Evolutionary conservation across 441 rosid species (phyloP), one percentile per base, ranked within the genome.

Genomic region (Adansonia gregorii): DNA sequence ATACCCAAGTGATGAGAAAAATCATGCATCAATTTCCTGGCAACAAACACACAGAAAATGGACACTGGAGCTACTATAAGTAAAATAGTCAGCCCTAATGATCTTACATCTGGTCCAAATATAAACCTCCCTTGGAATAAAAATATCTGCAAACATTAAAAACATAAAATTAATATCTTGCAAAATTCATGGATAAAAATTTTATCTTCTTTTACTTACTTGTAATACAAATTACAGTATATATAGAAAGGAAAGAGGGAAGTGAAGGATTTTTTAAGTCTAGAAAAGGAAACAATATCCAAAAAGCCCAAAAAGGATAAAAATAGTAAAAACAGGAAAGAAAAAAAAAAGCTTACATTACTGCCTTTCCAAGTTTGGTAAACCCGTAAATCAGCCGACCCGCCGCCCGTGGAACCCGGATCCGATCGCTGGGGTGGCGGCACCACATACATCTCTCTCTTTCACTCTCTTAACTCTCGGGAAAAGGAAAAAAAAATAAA

Each of bases 21-120:
- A 6, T 35, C 41, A 35, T 35, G 6, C 41, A 35, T 35, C 41
- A 35, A 35, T 35, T 35, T 35, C 41, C 41, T 35, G 41, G 41
- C 41, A 35, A 35, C 41, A 35, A 35, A 35, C 41, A 35, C 41
- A 35, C 41, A 35, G 41, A 35, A 35, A 35, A 35, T 71, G 11
- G 89, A 78, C 11, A 89, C 80, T 5, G 93, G 93, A 69, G 84
- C 86, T 56, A 87, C 92, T 39, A 88, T 89, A 67, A 91, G 92
- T 56, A 87, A 82, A 77, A 91, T 76, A 60, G 95, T 91, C 59
- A 91, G 80, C 60, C 87, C 90, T 67, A 91, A 75, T 14, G 95
- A 91, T 84, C 95, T 88, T 46, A 89, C 92, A 80, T 91, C 95
- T 41, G 95, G 95, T 73, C 95, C 95, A 83, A 91, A 91, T 83